Conservation (phyloP, 2,329 filamentous ascomycete genomes). For the Pseudopyrenochaeta lycopersici region DNA sequence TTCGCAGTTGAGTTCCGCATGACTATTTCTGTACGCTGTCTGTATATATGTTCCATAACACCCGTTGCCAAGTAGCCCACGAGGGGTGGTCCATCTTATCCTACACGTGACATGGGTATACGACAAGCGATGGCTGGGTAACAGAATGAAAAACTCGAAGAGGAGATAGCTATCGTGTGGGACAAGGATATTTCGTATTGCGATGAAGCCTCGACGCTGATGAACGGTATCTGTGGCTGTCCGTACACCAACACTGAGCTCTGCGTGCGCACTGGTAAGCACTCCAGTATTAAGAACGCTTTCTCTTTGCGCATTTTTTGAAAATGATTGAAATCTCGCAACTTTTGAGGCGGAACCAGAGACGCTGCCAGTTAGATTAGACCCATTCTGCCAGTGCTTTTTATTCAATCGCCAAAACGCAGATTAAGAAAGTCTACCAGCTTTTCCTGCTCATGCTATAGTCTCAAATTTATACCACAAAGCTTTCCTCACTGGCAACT, state of each 20-base stretch:
- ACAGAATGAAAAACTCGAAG: too few relatives aligned
- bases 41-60: too few relatives aligned
- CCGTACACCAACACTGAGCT: slow-evolving; percentile 3
- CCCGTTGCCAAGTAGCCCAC: too few relatives aligned
- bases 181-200: slow-evolving; percentile 14
- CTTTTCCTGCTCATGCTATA: not conserved
- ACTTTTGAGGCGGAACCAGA: slow-evolving; percentile 1
- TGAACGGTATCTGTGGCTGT: slow-evolving; percentile 36
- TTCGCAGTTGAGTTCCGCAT: too few relatives aligned
- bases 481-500: not conserved
- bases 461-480: not conserved
- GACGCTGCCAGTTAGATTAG: not conserved
- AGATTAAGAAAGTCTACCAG: not conserved
- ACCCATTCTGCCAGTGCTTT: slow-evolving; percentile 4
- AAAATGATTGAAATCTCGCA: not conserved
- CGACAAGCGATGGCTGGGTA: too few relatives aligned
- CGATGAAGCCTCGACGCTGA: slow-evolving; percentile 44
- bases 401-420: not conserved
- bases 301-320: not conserved
- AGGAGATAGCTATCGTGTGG: slow-evolving; percentile 15
- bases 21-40: too few relatives aligned
- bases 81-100: too few relatives aligned
- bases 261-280: not conserved
- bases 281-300: too few relatives aligned
- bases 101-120: too few relatives aligned